These are phyloP conservation scores for Mariannaea elegans DNA, from an alignment of 2,329 filamentous ascomycete species.

Conservation along the genomic window DNA sequence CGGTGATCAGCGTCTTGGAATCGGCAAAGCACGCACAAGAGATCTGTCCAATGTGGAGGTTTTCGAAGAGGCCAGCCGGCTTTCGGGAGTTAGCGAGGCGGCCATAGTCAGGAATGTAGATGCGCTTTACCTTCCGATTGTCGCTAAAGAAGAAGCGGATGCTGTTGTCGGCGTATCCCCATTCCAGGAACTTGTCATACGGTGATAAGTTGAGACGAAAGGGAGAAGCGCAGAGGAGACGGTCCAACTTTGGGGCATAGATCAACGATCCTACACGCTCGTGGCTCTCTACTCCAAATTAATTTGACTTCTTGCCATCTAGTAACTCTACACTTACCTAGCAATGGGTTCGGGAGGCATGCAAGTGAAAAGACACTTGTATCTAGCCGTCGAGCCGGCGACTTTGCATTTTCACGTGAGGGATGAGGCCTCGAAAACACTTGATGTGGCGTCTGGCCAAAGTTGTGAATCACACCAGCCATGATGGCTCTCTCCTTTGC, in stretches of 20 bases:
- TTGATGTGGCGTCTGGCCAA: constrained; percentile 96
- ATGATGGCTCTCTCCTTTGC: constrained; percentile 86
- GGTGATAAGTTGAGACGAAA: constrained; percentile 90
- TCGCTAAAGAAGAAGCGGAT: constrained; percentile 91
- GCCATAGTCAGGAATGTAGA: constrained; percentile 5
- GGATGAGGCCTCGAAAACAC: constrained; percentile 87
- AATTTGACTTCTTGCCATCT: not conserved
- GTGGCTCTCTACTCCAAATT: constrained; percentile 62
- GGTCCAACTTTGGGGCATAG: constrained; percentile 82
- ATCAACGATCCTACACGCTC: constrained; percentile 83
- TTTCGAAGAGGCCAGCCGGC: constrained; percentile 88
- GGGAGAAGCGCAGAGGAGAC: constrained; percentile 82
- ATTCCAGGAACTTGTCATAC: constrained; percentile 93
- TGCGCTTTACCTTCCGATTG: constrained; percentile 69
- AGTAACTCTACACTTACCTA: constrained; percentile 57
- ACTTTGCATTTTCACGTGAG: constrained; percentile 72
- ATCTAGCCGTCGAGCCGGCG: constrained; percentile 77
- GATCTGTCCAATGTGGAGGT: constrained; percentile 90
- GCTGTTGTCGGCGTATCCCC: constrained; percentile 94
- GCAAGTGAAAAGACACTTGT: constrained; percentile 79
- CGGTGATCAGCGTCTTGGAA: constrained; percentile 89
- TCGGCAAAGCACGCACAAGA: constrained; percentile 87
- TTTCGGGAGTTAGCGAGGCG: constrained; percentile 43
- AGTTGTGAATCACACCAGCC: constrained; percentile 97
- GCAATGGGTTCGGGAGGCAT: constrained; percentile 79